Evolutionary conservation across 2,329 filamentous ascomycete species (phyloP), one percentile per base, ranked within the genome.

Genomic region (Sphaerulina vaccinii): DNA sequence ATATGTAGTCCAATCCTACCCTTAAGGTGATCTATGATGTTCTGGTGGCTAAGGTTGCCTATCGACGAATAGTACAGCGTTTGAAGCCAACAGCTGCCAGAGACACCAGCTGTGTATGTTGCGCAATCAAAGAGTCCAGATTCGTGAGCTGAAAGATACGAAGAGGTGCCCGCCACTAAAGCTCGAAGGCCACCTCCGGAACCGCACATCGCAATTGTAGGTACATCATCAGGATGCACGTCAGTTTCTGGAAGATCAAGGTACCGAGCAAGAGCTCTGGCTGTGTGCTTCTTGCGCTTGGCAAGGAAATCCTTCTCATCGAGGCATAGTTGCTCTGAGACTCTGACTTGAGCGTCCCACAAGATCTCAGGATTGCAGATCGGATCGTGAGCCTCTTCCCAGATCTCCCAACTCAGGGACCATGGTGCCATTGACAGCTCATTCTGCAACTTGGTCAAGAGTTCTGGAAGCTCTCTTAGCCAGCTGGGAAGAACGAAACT

Each of bases 21-120:
- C 70, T 96, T 97, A 48, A 99, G 74, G 65, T 99, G 93, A 8
- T 91, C 82, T 33, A 96, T 81, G 16, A 96, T 77, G 32, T 77
- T 81, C 18, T 79, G 75, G 60, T 95, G 81, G 56, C 81, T 83
- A 49, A 84, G 82, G 13, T 79, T 77, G 0, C 86, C 80, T 51
- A 97, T 79, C 0, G 89, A 88, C 0, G 89, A 92, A 65, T 93
- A 85, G 67, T 88, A 96, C 3, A 99, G 77, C 0, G 88, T 79
- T 68, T 97, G 92, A 5, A 97, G 78, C 93, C 93, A 99, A 70
- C 93, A 97, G 58, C 88, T 95, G 0, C 93, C 93, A 66, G 90
- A 96, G 42, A 99, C 93, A 1, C 93, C 93, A 4, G 92, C 90
- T 0, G 90, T 95, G 65, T 99, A 99, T 1, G 91, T 97, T 9